phyloP scores from a whole-genome alignment of 257 asterid genomes.

The Solanum tacnaense region DNA sequence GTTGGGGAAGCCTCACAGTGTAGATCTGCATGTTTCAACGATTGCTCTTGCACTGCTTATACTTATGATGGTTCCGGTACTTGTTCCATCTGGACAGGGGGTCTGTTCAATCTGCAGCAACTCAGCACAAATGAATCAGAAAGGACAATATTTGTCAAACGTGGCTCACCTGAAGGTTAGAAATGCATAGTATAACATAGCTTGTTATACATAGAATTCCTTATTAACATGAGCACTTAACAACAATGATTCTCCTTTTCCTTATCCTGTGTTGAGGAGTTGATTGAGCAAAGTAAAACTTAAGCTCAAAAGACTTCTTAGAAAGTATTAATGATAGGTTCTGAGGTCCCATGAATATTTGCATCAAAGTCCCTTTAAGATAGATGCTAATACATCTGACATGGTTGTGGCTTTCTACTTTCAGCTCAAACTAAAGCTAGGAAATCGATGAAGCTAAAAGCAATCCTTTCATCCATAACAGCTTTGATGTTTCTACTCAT shows the following conservation, averaged over 20 bases:
- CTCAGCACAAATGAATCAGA: background rate
- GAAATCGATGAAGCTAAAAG: background rate
- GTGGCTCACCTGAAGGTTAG: background rate
- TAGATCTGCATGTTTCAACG: background rate
- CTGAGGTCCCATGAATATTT: background rate
- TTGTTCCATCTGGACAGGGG: background rate
- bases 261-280: background rate
- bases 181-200: background rate
- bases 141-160: background rate
- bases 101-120: background rate
- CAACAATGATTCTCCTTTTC: background rate
- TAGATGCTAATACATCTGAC: background rate
- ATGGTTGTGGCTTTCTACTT: background rate
- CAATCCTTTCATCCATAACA: background rate
- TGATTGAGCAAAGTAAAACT: background rate
- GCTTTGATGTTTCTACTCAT: background rate
- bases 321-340: background rate
- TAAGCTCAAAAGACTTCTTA: background rate
- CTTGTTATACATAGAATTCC: background rate
- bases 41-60: constrained; percentile 2
- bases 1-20: background rate
- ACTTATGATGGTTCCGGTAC: background rate
- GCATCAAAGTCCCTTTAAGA: background rate
- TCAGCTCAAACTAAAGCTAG: background rate
- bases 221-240: background rate